Conservation (phyloP, 306 rosid species). For the Hippophae tibetana region DNA sequence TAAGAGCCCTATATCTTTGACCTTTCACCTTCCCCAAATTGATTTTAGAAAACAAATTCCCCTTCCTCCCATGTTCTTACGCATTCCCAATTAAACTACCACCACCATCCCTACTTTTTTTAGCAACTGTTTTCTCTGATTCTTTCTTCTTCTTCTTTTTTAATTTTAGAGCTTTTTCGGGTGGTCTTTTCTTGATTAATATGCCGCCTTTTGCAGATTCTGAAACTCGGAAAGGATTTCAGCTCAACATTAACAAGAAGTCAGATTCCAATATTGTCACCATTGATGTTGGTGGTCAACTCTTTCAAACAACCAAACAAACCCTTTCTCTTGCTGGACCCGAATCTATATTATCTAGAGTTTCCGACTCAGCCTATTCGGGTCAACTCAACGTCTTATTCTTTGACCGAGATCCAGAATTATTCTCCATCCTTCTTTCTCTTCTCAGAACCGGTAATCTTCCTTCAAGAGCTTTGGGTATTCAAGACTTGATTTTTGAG, state of each 20-base stretch:
- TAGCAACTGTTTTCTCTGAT: too few relatives aligned
- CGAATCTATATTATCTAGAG: constrained; percentile 40
- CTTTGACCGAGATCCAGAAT: constrained; percentile 79
- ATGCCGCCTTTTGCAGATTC: constrained; percentile 45
- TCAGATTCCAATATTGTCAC: constrained; percentile 50
- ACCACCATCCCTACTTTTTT: too few relatives aligned
- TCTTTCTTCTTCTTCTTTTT: too few relatives aligned
- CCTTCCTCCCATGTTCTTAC: too few relatives aligned
- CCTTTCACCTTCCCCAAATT: too few relatives aligned
- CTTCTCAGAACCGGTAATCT: constrained; percentile 86
- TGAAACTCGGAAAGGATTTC: constrained; percentile 10
- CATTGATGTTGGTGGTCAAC: constrained; percentile 70
- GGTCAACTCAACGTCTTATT: constrained; percentile 28
- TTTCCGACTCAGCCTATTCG: constrained; percentile 22
- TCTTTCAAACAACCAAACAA: constrained; percentile 85
- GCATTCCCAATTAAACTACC: too few relatives aligned
- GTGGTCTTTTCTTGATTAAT: background rate
- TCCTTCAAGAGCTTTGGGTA: constrained; percentile 56
- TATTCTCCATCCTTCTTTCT: constrained; percentile 72
- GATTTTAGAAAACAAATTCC: too few relatives aligned
- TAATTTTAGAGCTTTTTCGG: too few relatives aligned
- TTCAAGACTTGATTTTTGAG: constrained; percentile 67
- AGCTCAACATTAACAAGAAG: constrained; percentile 4
- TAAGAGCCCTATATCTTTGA: too few relatives aligned
- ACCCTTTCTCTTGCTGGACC: constrained; percentile 61